Conservation (phyloP, 257 asterid genomes). For the Mitragyna speciosa region DNA sequence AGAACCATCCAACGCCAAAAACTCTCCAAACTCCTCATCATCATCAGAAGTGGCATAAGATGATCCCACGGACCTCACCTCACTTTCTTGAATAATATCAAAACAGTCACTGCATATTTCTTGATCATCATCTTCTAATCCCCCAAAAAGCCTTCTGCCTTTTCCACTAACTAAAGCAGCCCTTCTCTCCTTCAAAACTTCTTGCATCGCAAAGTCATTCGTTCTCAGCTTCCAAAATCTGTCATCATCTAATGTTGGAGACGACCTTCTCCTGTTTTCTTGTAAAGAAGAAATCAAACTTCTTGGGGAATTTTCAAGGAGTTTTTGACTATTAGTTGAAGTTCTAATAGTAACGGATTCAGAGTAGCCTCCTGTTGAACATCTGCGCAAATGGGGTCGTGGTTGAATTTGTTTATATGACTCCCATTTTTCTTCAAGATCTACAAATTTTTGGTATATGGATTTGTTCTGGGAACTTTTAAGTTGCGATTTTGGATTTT, state of each 20-base stretch:
- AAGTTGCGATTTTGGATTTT: neutral
- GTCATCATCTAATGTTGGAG: conserved; percentile 18
- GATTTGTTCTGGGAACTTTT: neutral
- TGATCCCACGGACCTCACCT: conserved; percentile 2
- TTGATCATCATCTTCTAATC: conserved; percentile 1
- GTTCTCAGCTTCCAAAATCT: conserved; percentile 19
- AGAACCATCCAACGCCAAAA: neutral
- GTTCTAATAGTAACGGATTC: neutral
- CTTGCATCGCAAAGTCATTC: conserved; percentile 34
- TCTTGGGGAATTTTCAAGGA: conserved; percentile 40
- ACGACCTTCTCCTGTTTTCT: conserved; percentile 1
- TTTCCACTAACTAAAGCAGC: conserved; percentile 41
- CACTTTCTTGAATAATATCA: conserved; percentile 7
- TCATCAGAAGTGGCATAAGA: neutral
- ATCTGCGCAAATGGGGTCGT: neutral
- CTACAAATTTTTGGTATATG: neutral
- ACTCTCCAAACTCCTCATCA: neutral
- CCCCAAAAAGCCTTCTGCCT: conserved; percentile 40
- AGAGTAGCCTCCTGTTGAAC: neutral
- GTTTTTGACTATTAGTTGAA: neutral
- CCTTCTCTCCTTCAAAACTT: conserved; percentile 44
- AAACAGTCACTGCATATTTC: neutral
- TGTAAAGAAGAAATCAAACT: conserved; percentile 50
- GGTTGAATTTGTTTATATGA: neutral
- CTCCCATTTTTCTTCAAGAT: neutral